These are phyloP conservation scores for Acer yangbiense DNA, from an alignment of 345 rosid genomes.

Conservation along the genomic window DNA sequence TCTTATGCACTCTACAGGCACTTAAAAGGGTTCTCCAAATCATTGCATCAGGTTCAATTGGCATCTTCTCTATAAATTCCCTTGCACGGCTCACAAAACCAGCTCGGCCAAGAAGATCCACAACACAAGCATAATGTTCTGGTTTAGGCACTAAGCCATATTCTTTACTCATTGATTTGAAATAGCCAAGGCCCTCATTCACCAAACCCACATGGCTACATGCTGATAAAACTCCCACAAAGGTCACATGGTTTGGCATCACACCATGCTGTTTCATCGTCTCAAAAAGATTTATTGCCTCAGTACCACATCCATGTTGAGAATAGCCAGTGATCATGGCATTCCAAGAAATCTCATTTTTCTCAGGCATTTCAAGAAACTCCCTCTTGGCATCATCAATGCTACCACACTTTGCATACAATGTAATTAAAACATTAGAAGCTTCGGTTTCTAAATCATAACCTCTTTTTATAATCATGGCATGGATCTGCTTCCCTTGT, in stretches of 20 bases:
- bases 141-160: conserved; percentile 68
- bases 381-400: conserved; percentile 65
- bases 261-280: conserved; percentile 56
- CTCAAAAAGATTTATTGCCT: conserved; percentile 69
- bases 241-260: conserved; percentile 66
- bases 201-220: conserved; percentile 92
- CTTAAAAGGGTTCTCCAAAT: conserved; percentile 88
- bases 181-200: conserved; percentile 61
- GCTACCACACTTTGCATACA: conserved; percentile 84
- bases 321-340: conserved; percentile 83
- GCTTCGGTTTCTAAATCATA: conserved; percentile 68
- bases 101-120: conserved; percentile 87
- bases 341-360: conserved; percentile 86
- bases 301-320: conserved; percentile 74
- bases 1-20: conserved; percentile 76
- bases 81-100: conserved; percentile 65
- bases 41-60: conserved; percentile 72
- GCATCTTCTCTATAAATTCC: conserved; percentile 68
- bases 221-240: conserved; percentile 85
- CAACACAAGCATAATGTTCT: conserved; percentile 85
- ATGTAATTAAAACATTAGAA: conserved; percentile 74
- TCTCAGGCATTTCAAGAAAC: conserved; percentile 65
- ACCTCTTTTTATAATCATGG: conserved; percentile 64
- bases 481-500: conserved; percentile 81
- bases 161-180: conserved; percentile 66